These are phyloP conservation scores for Pontederia crassipes DNA, from an alignment of 176 grass and related monocot genomes.

Conservation along the genomic window DNA sequence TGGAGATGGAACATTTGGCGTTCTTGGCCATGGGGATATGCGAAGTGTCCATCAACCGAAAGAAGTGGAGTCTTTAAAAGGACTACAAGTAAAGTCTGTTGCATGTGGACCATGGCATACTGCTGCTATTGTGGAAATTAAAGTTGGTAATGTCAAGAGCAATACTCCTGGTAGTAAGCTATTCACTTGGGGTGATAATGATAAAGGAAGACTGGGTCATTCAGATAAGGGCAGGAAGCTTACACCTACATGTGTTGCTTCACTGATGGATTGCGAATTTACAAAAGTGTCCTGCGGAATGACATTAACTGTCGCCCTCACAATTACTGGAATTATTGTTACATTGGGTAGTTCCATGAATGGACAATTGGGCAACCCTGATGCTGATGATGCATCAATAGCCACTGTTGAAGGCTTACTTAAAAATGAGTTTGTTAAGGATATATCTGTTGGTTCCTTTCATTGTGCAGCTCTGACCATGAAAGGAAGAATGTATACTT, in stretches of 20 bases:
- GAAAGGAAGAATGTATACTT: slow-evolving; percentile 78
- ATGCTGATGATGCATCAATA: slow-evolving; percentile 40
- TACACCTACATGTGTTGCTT: slow-evolving; percentile 54
- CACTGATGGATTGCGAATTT: slow-evolving; percentile 70
- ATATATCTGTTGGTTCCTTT: slow-evolving; percentile 74
- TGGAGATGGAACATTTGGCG: slow-evolving; percentile 85
- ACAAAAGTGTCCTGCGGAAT: slow-evolving; percentile 67
- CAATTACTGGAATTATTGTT: slow-evolving; percentile 57
- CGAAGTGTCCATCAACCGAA: slow-evolving; percentile 56
- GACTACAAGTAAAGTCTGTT: slow-evolving; percentile 53
- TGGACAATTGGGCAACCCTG: slow-evolving; percentile 75
- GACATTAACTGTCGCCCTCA: slow-evolving; percentile 52
- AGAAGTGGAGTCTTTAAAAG: slow-evolving; percentile 77
- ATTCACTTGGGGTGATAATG: slow-evolving; percentile 88
- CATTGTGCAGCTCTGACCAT: slow-evolving; percentile 53
- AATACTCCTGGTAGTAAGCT: slow-evolving; percentile 58
- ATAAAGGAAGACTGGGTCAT: slow-evolving; percentile 79
- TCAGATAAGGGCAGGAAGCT: slow-evolving; percentile 51
- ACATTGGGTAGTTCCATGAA: slow-evolving; percentile 59
- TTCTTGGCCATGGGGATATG: slow-evolving; percentile 79
- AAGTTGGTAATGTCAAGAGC: slow-evolving; percentile 35
- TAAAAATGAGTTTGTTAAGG: slow-evolving; percentile 69
- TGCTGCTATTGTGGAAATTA: slow-evolving; percentile 70
- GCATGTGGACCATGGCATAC: slow-evolving; percentile 94
- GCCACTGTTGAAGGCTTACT: slow-evolving; percentile 58